Evolutionary conservation across 768 basidiomycete genomes (phyloP), one percentile per base, ranked within the genome.

Genomic region (Trametes punicea): DNA sequence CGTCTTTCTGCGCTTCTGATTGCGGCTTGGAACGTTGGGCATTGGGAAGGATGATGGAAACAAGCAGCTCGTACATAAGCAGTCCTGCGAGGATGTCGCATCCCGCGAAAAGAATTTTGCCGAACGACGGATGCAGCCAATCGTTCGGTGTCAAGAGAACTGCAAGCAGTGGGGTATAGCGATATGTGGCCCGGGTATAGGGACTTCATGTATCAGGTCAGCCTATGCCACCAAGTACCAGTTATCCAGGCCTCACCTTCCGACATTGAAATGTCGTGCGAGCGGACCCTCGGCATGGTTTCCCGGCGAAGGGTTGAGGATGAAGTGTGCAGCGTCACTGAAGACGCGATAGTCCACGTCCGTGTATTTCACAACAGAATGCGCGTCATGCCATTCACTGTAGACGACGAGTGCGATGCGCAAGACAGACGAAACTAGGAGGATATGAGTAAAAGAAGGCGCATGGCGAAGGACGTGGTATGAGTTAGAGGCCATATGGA

Each of bases 271-370:
- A 25, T 69, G 64, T 11, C 66, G 60, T 20, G 73, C 74, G 40
- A 88, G 62, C 26, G 82, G 77, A 9, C 93, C 94, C 59, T 78
- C 77, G 18, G 87, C 90, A 21, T 59, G 61, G 64, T 86, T 87
- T 25, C 60, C 70, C 27, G 67, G 71, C n/a, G 57, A 36, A 6
- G 67, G 65, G 21, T 61, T 29, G 25, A 82, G 68, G 29, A 91
- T 65, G 67, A 90, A 92, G 38, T 73, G 75, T 1, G 93, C 85
- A 4, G 97, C 97, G 69, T 98, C 96, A 42, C 82, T 89, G 75
- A 98, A 97, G 63, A 99, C 96, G 33, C 84, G 81, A 71, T 98
- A 98, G 72, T 99, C 97, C 62, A 98, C 79, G 71, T 99, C 97
- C n/a, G 97, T 98, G 68, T 98, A 99, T 71, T 95, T 95, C 21